Percentiles rank a stretch among this genome's conserved stretches.
These are phyloP conservation scores for Blastomyces parvus DNA, from an alignment of 2,329 filamentous ascomycete genomes.

Conservation along the genomic window DNA sequence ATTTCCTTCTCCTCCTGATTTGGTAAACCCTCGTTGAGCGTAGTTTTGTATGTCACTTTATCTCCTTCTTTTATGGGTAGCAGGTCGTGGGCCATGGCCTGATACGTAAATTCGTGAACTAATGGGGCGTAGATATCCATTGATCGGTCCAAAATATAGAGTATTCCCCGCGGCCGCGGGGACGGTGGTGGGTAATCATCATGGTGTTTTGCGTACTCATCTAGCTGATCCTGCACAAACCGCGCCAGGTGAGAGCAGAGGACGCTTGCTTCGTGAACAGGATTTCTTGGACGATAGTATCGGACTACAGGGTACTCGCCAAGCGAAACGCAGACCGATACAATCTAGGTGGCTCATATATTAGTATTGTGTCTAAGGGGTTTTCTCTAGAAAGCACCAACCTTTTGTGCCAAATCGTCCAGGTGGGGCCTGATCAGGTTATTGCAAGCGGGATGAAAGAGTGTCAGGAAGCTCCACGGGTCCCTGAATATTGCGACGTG, in stretches of 20 bases:
- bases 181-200: conserved; percentile 67
- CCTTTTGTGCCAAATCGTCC: conserved; percentile 79
- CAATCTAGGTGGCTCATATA: conserved; percentile 47
- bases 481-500: conserved; percentile 86
- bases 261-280: conserved; percentile 77
- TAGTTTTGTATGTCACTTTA: conserved; percentile 75
- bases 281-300: conserved; percentile 69
- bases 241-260: conserved; percentile 79
- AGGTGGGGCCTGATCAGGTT: conserved; percentile 72
- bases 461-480: conserved; percentile 86
- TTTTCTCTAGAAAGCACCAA: conserved; percentile 28
- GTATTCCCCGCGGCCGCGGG: conserved; percentile 65
- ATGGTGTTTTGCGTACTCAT: conserved; percentile 77
- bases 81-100: conserved; percentile 94
- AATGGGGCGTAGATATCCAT: conserved; percentile 87
- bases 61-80: conserved; percentile 80
- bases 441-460: conserved; percentile 88
- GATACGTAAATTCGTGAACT: conserved; percentile 94
- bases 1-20: conserved; percentile 77
- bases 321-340: conserved; percentile 79
- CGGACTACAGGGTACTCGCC: conserved; percentile 89
- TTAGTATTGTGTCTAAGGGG: neutral
- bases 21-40: conserved; percentile 61
- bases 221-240: conserved; percentile 84
- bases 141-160: conserved; percentile 81